A percentile compares a stretch with the other conserved stretches of the same genome.
Evolutionary conservation across 306 rosid genomes (phyloP).

Genomic region (Inga laurina): DNA sequence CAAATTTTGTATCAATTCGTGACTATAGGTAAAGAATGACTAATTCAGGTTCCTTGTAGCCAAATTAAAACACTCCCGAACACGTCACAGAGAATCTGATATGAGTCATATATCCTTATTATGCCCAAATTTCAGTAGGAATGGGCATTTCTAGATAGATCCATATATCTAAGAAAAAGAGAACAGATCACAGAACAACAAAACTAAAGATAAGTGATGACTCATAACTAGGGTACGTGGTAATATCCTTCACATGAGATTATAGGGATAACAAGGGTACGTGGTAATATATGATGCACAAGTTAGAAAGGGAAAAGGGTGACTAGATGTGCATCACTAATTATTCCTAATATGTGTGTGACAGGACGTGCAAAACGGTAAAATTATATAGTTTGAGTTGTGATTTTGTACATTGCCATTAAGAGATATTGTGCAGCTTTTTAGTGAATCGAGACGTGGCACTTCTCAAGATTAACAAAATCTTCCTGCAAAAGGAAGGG

Average conservation of each 20-base stretch:
- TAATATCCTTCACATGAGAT: neutral
- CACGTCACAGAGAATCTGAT: neutral
- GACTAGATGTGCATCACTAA: neutral
- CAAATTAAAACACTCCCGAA: neutral
- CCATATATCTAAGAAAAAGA: no score
- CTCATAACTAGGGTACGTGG: neutral
- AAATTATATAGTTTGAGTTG: no score
- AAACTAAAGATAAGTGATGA: neutral
- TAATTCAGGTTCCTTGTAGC: neutral
- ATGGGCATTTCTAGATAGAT: neutral
- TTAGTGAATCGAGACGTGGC: no score
- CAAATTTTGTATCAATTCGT: no score
- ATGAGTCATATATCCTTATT: neutral
- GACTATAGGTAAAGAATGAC: neutral
- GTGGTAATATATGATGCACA: no score
- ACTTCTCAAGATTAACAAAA: no score
- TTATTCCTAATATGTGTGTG: neutral
- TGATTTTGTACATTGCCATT: no score
- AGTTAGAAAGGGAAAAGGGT: neutral
- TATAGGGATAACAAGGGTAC: neutral
- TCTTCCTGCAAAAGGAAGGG: no score
- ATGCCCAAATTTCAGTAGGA: neutral
- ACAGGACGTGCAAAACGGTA: no score
- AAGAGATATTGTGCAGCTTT: no score
- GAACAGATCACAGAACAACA: neutral